Conservation (phyloP, 345 rosid species). For the Sonneratia caseolaris region DNA sequence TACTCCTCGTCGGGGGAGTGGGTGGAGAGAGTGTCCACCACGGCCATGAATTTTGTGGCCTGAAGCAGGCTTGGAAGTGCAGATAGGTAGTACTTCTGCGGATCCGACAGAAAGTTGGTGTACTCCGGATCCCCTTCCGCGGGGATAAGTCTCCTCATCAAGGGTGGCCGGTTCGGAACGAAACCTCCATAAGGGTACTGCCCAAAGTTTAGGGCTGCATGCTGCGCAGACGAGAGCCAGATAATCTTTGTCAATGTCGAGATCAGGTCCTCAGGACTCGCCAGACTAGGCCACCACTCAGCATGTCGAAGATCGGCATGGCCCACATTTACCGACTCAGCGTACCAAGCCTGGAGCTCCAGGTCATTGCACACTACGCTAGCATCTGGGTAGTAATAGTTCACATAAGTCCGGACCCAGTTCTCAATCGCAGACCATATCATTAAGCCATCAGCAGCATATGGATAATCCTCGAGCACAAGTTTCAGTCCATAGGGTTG, state of each 20-base stretch:
- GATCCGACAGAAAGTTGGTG: conserved; percentile 47
- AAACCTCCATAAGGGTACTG: conserved; percentile 93
- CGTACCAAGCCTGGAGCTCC: conserved; percentile 83
- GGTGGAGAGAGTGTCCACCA: conserved; percentile 82
- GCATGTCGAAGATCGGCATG: conserved; percentile 67
- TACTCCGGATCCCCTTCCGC: conserved; percentile 65
- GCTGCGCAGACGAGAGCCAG: conserved; percentile 97
- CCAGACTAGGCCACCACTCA: conserved; percentile 81
- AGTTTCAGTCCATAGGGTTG: conserved; percentile 85
- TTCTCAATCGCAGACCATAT: conserved; percentile 77
- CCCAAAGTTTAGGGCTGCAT: conserved; percentile 93
- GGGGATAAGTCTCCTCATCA: conserved; percentile 77
- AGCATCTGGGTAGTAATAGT: conserved; percentile 58
- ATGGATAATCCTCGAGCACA: conserved; percentile 81
- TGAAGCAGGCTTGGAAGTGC: conserved; percentile 79
- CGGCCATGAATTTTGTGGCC: conserved; percentile 92
- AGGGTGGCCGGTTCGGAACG: conserved; percentile 82
- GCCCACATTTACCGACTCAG: conserved; percentile 71
- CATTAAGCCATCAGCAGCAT: conserved; percentile 80
- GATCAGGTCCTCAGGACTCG: conserved; percentile 40
- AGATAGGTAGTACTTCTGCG: conserved; percentile 63
- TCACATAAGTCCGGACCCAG: conserved; percentile 84
- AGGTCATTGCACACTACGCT: conserved; percentile 39
- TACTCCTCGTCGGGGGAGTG: conserved; percentile 97
- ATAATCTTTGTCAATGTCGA: conserved; percentile 62